Conservation (phyloP, 108 stramenopile genomes). For the Thalassiosira profunda region DNA sequence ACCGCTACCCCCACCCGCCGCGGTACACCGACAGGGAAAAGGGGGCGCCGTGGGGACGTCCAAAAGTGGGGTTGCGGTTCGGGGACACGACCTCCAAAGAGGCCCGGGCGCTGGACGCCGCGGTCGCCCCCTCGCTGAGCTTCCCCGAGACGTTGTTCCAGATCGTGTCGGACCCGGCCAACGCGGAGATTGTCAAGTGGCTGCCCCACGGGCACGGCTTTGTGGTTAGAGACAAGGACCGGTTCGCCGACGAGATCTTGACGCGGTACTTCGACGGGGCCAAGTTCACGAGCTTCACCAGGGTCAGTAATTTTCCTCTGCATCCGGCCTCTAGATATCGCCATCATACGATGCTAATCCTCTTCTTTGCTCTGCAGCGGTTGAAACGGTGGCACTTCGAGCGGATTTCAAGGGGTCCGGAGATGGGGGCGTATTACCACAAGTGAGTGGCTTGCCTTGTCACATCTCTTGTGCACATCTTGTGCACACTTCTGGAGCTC, state of each 20-base stretch:
- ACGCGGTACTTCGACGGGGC: conserved; percentile 88
- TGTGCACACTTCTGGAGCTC: not conserved
- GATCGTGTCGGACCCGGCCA: conserved; percentile 40
- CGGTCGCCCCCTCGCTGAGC: too few species aligned
- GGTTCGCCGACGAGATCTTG: conserved; percentile 78
- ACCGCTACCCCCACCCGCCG: too few species aligned
- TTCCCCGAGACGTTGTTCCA: conserved; percentile 26
- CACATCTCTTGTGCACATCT: not conserved
- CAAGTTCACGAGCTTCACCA: conserved; percentile 85
- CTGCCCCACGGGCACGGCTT: conserved; percentile 92
- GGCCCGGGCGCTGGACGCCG: too few species aligned
- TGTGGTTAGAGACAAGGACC: conserved; percentile 83
- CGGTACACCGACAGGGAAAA: too few species aligned
- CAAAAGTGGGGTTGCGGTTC: too few species aligned
- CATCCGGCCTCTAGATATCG: not conserved
- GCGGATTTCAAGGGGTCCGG: conserved; percentile 70
- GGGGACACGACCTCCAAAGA: too few species aligned
- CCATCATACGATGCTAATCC: too few species aligned
- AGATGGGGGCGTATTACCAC: conserved; percentile 79
- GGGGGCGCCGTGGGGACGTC: too few species aligned
- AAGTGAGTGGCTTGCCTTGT: conserved; percentile 15
- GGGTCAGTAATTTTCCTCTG: conserved; percentile 35
- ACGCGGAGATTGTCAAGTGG: conserved; percentile 75
- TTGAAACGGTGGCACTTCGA: conserved; percentile 80
- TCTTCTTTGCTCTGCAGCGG: too few species aligned